Conservation (phyloP, 495 filamentous ascomycete genomes). For the Neurospora terricola region DNA sequence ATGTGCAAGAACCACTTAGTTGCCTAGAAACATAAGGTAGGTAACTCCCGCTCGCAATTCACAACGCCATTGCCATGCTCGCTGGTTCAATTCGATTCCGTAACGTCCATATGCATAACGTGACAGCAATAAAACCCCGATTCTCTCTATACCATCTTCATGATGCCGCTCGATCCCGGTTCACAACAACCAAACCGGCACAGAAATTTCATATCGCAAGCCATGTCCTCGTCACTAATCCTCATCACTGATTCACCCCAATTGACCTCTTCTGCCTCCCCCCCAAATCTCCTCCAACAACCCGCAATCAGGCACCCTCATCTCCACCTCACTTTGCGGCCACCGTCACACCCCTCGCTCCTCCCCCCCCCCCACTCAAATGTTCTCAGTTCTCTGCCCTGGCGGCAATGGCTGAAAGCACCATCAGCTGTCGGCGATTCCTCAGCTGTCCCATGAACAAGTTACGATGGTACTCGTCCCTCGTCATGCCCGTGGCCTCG, state of each 20-base stretch:
- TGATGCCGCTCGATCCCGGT: neutral
- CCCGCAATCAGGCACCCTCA: neutral
- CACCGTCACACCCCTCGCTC: neutral
- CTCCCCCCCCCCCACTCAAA: neutral
- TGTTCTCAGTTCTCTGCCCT: neutral
- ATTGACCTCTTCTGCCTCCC: too few relatives aligned
- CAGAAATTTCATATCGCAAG: neutral
- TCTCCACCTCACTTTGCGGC: neutral
- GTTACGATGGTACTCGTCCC: neutral
- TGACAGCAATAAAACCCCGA: neutral
- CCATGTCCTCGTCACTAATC: too few relatives aligned
- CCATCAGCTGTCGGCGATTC: neutral
- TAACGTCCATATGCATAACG: accelerated
- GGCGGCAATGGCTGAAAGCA: neutral
- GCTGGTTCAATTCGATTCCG: neutral
- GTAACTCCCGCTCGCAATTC: neutral
- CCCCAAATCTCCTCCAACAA: too few relatives aligned
- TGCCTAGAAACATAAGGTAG: neutral
- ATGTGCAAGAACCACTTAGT: neutral
- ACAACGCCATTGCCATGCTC: neutral
- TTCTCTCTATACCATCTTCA: neutral
- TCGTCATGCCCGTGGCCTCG: neutral
- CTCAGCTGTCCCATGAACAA: neutral
- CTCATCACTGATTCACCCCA: too few relatives aligned
- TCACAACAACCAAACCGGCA: neutral